A percentile compares a stretch with the other conserved stretches of the same genome.
Evolutionary conservation across 768 basidiomycete species (phyloP).

Genomic region (Lentinula sp.): DNA sequence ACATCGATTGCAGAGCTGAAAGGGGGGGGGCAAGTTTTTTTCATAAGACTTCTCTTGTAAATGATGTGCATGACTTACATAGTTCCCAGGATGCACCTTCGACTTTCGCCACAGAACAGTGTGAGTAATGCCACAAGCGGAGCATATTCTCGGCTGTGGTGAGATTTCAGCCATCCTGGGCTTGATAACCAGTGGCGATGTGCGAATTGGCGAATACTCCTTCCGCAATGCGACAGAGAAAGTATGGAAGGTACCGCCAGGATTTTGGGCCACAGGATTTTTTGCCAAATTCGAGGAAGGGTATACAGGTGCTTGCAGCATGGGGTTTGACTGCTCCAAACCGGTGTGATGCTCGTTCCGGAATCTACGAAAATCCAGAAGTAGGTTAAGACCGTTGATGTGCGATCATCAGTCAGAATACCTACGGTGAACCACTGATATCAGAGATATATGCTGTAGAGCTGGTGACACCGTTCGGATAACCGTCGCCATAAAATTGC

Average conservation of each 20-base stretch:
- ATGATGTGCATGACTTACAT: slow-evolving; percentile 1
- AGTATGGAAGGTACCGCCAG: not conserved
- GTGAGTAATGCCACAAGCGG: not conserved
- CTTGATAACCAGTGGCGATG: not conserved
- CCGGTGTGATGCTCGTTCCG: not conserved
- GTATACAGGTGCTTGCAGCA: not conserved
- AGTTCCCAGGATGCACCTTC: slow-evolving; percentile 3
- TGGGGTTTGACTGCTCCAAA: not conserved
- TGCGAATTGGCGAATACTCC: not conserved
- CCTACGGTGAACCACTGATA: not conserved
- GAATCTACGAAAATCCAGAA: not conserved
- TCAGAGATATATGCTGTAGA: not conserved
- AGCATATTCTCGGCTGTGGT: not conserved
- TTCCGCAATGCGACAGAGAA: not conserved
- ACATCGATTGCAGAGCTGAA: slow-evolving; percentile 3
- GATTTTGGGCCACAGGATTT: not conserved
- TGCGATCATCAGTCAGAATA: not conserved
- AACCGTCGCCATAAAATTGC: not conserved
- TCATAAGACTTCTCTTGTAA: not conserved
- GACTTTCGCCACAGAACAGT: slow-evolving; percentile 4
- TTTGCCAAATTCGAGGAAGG: no score
- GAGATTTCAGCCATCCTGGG: not conserved
- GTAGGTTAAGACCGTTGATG: not conserved
- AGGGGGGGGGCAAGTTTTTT: not conserved
- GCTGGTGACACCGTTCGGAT: not conserved